Percentiles rank a stretch among this genome's conserved stretches.
Evolutionary conservation across 805 yeast species (phyloP).

Genomic region (Blastobotrys muscicola): DNA sequence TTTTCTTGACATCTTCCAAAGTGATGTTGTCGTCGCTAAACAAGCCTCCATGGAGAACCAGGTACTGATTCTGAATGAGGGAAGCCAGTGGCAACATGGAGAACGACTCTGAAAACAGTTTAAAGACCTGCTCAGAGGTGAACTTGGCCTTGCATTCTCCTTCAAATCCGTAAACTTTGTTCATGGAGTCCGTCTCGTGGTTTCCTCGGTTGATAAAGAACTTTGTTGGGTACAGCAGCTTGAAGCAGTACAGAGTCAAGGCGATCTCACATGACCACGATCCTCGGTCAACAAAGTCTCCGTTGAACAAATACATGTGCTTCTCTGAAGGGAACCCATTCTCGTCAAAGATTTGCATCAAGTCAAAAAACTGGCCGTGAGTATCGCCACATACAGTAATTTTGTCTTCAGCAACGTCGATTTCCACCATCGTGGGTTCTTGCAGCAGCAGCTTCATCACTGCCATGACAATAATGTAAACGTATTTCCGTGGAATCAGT

Average conservation of each 20-base stretch:
- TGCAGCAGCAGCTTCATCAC: constrained; percentile 52
- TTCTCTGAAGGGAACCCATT: constrained; percentile 61
- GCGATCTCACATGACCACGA: constrained; percentile 98
- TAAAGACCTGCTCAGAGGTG: constrained; percentile 58
- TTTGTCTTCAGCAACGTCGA: constrained; percentile 32
- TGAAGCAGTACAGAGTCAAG: constrained; percentile 62
- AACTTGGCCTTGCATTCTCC: constrained; percentile 93
- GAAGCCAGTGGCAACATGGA: constrained; percentile 80
- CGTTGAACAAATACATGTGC: constrained; percentile 83
- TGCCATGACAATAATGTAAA: constrained; percentile 68
- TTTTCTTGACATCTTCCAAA: constrained; percentile 61
- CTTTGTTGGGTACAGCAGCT: constrained; percentile 61
- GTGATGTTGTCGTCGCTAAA: constrained; percentile 69
- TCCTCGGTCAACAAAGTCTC: constrained; percentile 97
- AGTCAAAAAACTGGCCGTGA: constrained; percentile 92
- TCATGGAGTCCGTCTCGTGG: constrained; percentile 96
- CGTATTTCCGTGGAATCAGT: constrained; percentile 69
- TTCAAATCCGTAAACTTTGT: constrained; percentile 89
- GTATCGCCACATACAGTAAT: constrained; percentile 92
- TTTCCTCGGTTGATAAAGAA: constrained; percentile 85
- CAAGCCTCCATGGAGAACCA: constrained; percentile 94
- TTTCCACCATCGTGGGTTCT: constrained; percentile 72
- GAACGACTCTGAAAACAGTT: constrained; percentile 78
- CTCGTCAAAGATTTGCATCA: constrained; percentile 62
- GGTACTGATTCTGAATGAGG: constrained; percentile 63